Percentiles rank a stretch among this genome's conserved stretches.
Conservation (phyloP, 768 basidiomycete species). For the Mycena vitilis region DNA sequence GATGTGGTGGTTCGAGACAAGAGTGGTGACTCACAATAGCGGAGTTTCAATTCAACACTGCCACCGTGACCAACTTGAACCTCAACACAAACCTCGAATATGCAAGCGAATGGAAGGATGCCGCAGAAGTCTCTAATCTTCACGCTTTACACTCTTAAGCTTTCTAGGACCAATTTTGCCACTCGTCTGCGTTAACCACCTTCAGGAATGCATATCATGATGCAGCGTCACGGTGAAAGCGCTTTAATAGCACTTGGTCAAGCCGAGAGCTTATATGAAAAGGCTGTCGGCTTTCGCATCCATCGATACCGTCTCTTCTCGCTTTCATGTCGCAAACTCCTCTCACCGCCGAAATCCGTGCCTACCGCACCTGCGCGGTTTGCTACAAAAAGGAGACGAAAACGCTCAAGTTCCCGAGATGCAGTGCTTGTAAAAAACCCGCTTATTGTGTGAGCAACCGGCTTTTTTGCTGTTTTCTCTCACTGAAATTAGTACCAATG, state of each 20-base stretch:
- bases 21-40: too few species aligned
- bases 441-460: constrained; percentile 21
- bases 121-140: too few species aligned
- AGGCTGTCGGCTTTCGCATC: neutral
- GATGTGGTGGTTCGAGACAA: too few species aligned
- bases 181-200: too few species aligned
- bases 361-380: constrained; percentile 10
- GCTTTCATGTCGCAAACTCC: constrained; percentile 23
- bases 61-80: too few species aligned
- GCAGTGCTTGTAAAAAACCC: constrained; percentile 18
- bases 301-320: neutral
- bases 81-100: too few species aligned
- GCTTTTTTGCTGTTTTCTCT: neutral
- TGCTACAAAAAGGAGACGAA: constrained; percentile 30
- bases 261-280: neutral
- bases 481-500: neutral
- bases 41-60: too few species aligned
- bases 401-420: constrained; percentile 15
- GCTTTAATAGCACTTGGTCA: neutral
- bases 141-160: too few species aligned
- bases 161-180: too few species aligned
- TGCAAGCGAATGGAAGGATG: too few species aligned
- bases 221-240: too few species aligned
- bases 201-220: too few species aligned
- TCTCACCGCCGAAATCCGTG: constrained; percentile 25